Conservation (phyloP, 2,329 filamentous ascomycete genomes). For the Aureobasidium sp. region DNA sequence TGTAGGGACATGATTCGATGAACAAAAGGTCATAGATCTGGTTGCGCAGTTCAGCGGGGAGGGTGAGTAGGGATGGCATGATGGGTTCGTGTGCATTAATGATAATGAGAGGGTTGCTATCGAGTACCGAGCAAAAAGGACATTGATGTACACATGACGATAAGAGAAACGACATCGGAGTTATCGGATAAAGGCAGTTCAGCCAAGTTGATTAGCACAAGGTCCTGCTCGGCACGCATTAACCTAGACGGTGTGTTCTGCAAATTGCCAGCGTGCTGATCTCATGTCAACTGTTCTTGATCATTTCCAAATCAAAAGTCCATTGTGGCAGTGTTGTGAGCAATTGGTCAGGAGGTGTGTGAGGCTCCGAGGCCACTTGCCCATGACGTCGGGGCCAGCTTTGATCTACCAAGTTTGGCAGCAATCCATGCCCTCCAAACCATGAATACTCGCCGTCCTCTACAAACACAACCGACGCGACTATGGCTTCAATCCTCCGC, state of each 20-base stretch:
- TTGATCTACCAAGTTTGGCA: neutral
- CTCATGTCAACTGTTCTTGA: neutral
- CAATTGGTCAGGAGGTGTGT: neutral
- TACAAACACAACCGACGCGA: neutral
- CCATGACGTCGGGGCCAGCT: neutral
- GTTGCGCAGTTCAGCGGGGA: conserved; percentile 14
- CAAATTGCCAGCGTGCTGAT: neutral
- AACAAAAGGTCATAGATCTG: conserved; percentile 15
- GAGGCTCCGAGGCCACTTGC: neutral
- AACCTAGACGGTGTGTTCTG: neutral
- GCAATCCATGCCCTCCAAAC: neutral
- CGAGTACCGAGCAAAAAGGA: neutral
- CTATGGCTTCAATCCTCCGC: conserved; percentile 64
- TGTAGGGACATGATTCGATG: conserved; percentile 5
- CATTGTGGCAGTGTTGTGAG: neutral
- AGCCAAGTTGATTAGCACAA: neutral
- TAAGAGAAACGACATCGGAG: conserved; percentile 2
- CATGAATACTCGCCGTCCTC: neutral
- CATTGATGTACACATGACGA: conserved; percentile 7
- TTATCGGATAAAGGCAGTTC: neutral
- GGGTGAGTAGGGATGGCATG: conserved; percentile 10
- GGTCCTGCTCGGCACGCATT: neutral
- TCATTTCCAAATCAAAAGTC: neutral
- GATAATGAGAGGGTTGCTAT: neutral
- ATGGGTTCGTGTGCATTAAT: neutral